phyloP scores from a whole-genome alignment of 805 yeast species.

The Candida pini region DNA sequence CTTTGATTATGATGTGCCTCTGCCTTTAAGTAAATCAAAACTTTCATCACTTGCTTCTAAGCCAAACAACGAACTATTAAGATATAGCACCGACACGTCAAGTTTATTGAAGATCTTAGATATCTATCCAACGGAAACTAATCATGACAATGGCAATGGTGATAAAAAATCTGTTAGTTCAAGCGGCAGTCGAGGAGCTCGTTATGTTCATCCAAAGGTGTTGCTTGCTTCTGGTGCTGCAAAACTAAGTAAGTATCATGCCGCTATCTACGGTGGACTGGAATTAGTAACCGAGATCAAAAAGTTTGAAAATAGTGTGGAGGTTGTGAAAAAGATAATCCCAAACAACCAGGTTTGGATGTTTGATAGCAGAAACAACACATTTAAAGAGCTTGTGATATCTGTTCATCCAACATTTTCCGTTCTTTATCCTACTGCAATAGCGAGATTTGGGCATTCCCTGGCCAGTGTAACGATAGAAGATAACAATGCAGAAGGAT shows the following conservation, averaged over 20 bases:
- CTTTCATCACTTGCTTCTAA: conserved; percentile 37
- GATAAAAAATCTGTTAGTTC: conserved; percentile 7
- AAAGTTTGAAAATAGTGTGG: conserved; percentile 34
- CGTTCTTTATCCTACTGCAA: conserved; percentile 19
- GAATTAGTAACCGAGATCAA: conserved; percentile 33
- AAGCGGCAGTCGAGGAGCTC: background rate
- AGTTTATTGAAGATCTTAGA: conserved; percentile 24
- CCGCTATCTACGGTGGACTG: conserved; percentile 69
- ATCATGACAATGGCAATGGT: conserved; percentile 2
- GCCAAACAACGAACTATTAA: conserved; percentile 33
- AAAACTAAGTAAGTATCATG: conserved; percentile 48
- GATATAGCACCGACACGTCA: conserved; percentile 35
- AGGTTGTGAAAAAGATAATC: conserved; percentile 24
- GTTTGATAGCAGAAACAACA: conserved; percentile 46
- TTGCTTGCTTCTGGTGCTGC: conserved; percentile 44
- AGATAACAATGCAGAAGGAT: conserved; percentile 17
- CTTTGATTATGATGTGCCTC: conserved; percentile 35
- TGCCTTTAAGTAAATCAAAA: conserved; percentile 38
- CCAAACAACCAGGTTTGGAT: conserved; percentile 49
- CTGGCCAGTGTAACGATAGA: conserved; percentile 22
- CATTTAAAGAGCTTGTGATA: conserved; percentile 41
- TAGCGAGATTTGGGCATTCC: conserved; percentile 30
- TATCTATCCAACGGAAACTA: conserved; percentile 3
- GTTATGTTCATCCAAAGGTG: conserved; percentile 41
- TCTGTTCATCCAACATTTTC: conserved; percentile 27